Evolutionary conservation across 371 early-diverging fungal species (phyloP).

Genomic region (Coemansia sp.): DNA sequence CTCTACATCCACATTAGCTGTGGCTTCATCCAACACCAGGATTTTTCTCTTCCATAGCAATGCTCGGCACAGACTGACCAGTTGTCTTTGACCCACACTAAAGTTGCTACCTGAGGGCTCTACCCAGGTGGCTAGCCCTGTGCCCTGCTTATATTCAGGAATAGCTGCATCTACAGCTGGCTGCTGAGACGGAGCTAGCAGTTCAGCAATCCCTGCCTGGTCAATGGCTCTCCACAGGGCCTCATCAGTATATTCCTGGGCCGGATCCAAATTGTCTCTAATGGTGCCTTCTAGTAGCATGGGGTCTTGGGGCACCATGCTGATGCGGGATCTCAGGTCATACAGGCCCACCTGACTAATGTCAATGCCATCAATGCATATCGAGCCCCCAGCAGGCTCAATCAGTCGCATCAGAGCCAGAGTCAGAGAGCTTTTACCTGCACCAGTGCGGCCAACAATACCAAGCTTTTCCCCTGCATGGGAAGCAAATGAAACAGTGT

Average conservation of each 20-base stretch:
- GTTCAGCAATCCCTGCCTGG: slow-evolving; percentile 50
- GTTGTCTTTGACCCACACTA: slow-evolving; percentile 61
- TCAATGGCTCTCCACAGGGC: slow-evolving; percentile 58
- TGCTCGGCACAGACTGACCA: slow-evolving; percentile 51
- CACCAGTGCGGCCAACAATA: slow-evolving; percentile 56
- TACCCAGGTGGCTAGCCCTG: slow-evolving; percentile 21
- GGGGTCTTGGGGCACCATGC: slow-evolving; percentile 71
- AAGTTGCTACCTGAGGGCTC: slow-evolving; percentile 57
- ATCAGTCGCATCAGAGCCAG: slow-evolving; percentile 57
- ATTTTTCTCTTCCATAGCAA: slow-evolving; percentile 59
- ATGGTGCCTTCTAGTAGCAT: slow-evolving; percentile 60
- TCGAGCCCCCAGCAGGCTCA: slow-evolving; percentile 58
- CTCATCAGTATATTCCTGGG: slow-evolving; percentile 52
- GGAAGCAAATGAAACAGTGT: slow-evolving; percentile 50
- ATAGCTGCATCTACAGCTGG: no score
- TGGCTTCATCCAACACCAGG: slow-evolving; percentile 63
- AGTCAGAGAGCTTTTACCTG: slow-evolving; percentile 63
- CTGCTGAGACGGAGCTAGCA: background rate
- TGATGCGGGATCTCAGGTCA: slow-evolving; percentile 57
- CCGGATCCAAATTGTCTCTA: slow-evolving; percentile 60
- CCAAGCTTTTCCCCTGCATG: slow-evolving; percentile 53
- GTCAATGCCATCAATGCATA: slow-evolving; percentile 62
- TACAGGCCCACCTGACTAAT: slow-evolving; percentile 56
- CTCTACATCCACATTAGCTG: slow-evolving; percentile 62
- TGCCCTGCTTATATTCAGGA: no score